These are phyloP conservation scores for Huiozyma sinensis DNA, from an alignment of 805 yeast genomes.

Conservation along the genomic window DNA sequence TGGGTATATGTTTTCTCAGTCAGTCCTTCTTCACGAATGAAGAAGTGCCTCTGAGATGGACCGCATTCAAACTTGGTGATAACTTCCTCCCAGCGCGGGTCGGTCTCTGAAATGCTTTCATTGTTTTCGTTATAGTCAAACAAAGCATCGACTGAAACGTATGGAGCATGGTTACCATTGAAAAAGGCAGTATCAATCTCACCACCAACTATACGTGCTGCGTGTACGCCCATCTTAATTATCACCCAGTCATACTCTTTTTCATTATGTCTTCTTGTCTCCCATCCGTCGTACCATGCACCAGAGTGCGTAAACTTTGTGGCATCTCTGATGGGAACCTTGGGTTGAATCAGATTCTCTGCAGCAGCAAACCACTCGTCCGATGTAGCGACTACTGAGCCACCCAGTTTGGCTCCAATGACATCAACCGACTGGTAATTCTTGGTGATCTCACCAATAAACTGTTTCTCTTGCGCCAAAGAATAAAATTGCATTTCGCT, in stretches of 20 bases:
- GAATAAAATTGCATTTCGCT: no score
- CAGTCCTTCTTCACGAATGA: constrained; percentile 42
- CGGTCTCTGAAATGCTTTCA: constrained; percentile 18
- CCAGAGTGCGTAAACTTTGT: constrained; percentile 74
- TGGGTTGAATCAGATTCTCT: constrained; percentile 70
- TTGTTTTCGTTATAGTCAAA: constrained; percentile 30
- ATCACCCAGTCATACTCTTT: constrained; percentile 83
- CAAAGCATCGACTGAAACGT: constrained; percentile 71
- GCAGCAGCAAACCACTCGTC: constrained; percentile 98
- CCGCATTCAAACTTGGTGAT: constrained; percentile 73
- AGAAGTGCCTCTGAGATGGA: constrained; percentile 79
- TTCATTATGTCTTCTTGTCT: constrained; percentile 85
- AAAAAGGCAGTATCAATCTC: constrained; percentile 92
- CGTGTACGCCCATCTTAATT: constrained; percentile 68
- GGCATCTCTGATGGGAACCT: constrained; percentile 70
- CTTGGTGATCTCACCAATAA: constrained; percentile 5
- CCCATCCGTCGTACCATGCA: constrained; percentile 99
- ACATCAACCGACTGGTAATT: constrained; percentile 42
- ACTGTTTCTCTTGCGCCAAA: not conserved
- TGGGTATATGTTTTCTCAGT: constrained; percentile 66
- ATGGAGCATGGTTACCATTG: constrained; percentile 93
- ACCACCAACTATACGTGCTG: constrained; percentile 65
- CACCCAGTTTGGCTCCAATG: constrained; percentile 76
- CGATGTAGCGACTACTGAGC: constrained; percentile 53
- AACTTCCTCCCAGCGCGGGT: constrained; percentile 56